Percentiles rank a stretch among this genome's conserved stretches.
These are phyloP conservation scores for Neckera pumila DNA, from an alignment of 225 moss, liverwort and hornwort genomes.

Conservation along the genomic window DNA sequence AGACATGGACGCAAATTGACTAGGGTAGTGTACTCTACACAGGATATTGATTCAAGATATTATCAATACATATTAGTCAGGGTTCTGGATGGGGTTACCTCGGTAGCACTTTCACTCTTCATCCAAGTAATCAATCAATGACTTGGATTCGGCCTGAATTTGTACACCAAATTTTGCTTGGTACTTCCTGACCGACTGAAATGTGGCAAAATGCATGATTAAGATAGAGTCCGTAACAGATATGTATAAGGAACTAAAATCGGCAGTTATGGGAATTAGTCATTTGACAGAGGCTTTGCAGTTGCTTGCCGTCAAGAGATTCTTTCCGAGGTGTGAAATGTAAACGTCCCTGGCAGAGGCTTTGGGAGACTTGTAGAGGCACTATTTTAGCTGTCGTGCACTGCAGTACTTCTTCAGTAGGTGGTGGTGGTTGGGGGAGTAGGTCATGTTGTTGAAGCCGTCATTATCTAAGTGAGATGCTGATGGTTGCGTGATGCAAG, in stretches of 20 bases:
- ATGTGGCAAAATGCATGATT: neutral
- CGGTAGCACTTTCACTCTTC: neutral
- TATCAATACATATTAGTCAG: neutral
- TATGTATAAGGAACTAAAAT: neutral
- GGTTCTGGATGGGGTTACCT: neutral
- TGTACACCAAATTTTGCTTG: neutral
- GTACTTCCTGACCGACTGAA: neutral
- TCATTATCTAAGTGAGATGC: neutral
- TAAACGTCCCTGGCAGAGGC: neutral
- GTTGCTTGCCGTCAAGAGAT: neutral
- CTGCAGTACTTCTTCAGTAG: neutral
- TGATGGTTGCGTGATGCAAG: too few relatives aligned
- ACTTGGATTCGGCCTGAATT: neutral
- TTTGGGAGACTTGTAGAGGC: neutral
- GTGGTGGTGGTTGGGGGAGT: neutral
- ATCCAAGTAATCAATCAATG: neutral
- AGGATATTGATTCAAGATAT: neutral
- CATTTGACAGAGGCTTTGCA: neutral
- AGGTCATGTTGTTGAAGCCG: neutral
- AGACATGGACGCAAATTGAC: neutral
- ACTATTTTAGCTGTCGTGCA: neutral
- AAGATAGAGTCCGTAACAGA: neutral
- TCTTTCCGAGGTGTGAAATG: neutral
- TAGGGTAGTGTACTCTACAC: neutral
- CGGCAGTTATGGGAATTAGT: neutral